Evolutionary conservation across 129 eudicot genomes (phyloP).

Genomic region (Centaurea solstitialis): DNA sequence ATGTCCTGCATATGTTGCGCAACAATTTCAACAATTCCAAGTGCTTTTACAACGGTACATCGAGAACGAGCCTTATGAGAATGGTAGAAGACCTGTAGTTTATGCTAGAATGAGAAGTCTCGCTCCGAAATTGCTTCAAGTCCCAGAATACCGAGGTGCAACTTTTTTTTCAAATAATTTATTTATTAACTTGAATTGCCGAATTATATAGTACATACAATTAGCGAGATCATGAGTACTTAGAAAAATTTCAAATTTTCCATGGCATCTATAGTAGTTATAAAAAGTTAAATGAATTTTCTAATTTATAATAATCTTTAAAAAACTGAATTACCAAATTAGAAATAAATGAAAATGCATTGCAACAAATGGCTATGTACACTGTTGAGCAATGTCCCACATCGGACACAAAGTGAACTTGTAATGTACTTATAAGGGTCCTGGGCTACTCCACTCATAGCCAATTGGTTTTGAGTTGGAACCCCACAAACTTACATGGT

Average conservation of each 20-base stretch:
- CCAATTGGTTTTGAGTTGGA: too few relatives aligned
- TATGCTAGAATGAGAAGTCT: constrained; percentile 83
- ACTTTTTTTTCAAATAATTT: neutral
- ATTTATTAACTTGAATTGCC: neutral
- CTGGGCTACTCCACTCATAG: too few relatives aligned
- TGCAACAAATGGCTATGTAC: neutral
- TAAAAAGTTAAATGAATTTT: too few relatives aligned
- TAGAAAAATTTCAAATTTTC: too few relatives aligned
- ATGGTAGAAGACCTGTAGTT: constrained; percentile 80
- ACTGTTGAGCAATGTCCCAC: too few relatives aligned
- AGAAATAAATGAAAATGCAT: neutral
- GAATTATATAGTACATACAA: neutral
- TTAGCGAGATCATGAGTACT: neutral
- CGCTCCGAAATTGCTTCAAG: constrained; percentile 94
- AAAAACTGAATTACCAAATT: neutral
- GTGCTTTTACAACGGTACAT: constrained; percentile 83
- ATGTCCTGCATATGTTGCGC: constrained; percentile 86
- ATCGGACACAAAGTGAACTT: too few relatives aligned
- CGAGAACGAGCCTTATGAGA: constrained; percentile 88
- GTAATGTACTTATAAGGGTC: too few relatives aligned
- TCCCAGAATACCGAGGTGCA: constrained; percentile 97
- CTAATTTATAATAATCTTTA: too few relatives aligned
- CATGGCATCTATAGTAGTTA: neutral
- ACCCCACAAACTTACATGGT: too few relatives aligned
- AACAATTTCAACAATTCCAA: constrained; percentile 92